phyloP scores from a whole-genome alignment of 805 yeast species.

The Saccharomyces paradoxus region DNA sequence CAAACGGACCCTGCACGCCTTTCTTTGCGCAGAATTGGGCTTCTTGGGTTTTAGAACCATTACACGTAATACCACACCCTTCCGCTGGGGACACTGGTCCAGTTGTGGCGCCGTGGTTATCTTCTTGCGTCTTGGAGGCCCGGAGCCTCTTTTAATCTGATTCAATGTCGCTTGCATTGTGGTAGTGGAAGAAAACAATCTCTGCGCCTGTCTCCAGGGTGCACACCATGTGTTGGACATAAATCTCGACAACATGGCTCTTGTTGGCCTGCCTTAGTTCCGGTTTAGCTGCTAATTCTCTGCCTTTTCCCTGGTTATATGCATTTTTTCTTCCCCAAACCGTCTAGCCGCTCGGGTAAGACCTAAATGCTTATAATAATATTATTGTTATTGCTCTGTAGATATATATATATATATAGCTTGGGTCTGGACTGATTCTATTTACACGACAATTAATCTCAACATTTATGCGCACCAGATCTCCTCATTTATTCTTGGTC shows the following conservation, averaged over 20 bases:
- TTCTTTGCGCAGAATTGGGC: constrained; percentile 97
- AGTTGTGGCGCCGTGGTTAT: constrained; percentile 71
- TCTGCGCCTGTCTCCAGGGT: background rate
- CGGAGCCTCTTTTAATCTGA: constrained; percentile 65
- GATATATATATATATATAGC: background rate
- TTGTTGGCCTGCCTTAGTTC: background rate
- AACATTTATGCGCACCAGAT: background rate
- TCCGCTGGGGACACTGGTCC: constrained; percentile 72
- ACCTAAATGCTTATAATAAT: background rate
- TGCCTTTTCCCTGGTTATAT: background rate
- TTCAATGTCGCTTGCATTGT: constrained; percentile 52
- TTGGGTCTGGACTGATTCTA: background rate
- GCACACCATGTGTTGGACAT: background rate
- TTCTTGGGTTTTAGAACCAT: constrained; percentile 96
- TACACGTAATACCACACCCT: constrained; percentile 89
- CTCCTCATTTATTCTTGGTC: constrained; percentile 47
- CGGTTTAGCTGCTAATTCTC: background rate
- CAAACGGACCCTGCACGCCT: constrained; percentile 89
- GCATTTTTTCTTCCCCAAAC: background rate
- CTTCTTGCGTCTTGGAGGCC: constrained; percentile 34
- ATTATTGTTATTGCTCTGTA: background rate
- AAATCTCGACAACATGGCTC: background rate
- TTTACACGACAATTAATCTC: background rate
- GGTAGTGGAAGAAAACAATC: constrained; percentile 8
- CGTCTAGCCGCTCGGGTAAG: background rate